phyloP scores from a whole-genome alignment of 2,329 filamentous ascomycete genomes.

The Xylogone sp. region DNA sequence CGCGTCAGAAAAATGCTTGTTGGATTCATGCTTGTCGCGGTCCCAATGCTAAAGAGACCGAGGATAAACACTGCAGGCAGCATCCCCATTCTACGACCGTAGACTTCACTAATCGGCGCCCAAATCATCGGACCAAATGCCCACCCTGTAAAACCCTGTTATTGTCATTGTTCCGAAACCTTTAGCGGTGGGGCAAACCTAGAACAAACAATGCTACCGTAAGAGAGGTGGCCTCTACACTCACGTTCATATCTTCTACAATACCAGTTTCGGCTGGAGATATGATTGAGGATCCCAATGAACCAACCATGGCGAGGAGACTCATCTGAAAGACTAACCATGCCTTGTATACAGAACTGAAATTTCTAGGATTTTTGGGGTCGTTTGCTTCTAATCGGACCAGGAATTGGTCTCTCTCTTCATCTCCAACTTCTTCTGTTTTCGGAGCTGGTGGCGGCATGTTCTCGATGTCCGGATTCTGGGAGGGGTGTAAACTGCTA shows the following conservation, averaged over 20 bases:
- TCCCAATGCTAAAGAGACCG: conserved; percentile 58
- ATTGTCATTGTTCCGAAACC: no score
- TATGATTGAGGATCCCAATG: conserved; percentile 46
- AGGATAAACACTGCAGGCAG: conserved; percentile 53
- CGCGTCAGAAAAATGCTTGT: conserved; percentile 59
- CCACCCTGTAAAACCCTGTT: no score
- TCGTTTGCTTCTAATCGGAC: conserved; percentile 49
- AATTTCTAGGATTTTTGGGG: conserved; percentile 44
- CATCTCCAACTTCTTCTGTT: neutral
- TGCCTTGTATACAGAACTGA: conserved; percentile 36
- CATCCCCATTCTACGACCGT: conserved; percentile 58
- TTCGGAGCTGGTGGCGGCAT: neutral
- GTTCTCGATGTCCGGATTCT: neutral
- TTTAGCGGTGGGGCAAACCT: no score
- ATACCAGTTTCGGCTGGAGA: conserved; percentile 41
- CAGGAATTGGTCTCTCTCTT: conserved; percentile 61
- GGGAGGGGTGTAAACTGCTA: neutral
- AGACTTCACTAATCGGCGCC: conserved; percentile 62
- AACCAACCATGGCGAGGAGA: conserved; percentile 44
- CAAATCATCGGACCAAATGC: conserved; percentile 51
- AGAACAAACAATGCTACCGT: conserved; percentile 6
- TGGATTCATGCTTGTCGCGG: conserved; percentile 53
- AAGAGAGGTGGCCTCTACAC: conserved; percentile 37
- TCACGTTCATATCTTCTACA: conserved; percentile 36
- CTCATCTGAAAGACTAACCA: conserved; percentile 46